A percentile compares a stretch with the other conserved stretches of the same genome.
These are phyloP conservation scores for Sugiyamaella mastotermitis DNA, from an alignment of 805 yeast species.

Conservation along the genomic window DNA sequence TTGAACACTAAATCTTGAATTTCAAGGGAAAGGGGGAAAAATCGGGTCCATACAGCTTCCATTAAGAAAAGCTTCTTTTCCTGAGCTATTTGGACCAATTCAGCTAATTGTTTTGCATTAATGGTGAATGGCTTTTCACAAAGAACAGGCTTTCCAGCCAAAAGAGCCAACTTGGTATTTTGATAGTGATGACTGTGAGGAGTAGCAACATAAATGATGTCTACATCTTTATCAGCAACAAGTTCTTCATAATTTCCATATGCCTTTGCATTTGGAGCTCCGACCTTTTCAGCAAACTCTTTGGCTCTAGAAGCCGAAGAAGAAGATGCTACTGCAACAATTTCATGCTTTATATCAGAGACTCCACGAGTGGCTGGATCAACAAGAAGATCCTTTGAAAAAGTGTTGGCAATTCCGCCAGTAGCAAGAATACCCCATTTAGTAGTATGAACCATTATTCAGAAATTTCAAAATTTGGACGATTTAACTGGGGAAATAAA, in stretches of 20 bases:
- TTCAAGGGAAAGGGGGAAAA: slow-evolving; percentile 38
- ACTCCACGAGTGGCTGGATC: slow-evolving; percentile 22
- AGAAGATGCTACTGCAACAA: slow-evolving; percentile 27
- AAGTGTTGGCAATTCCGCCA: slow-evolving; percentile 26
- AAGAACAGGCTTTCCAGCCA: slow-evolving; percentile 43
- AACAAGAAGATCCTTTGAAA: slow-evolving; percentile 22
- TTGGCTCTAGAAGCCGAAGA: slow-evolving; percentile 21
- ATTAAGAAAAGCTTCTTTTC: slow-evolving; percentile 40
- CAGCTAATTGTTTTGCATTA: slow-evolving; percentile 39
- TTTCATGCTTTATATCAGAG: slow-evolving; percentile 23
- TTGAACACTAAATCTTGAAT: slow-evolving; percentile 35
- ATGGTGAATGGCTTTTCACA: slow-evolving; percentile 53
- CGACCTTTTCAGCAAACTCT: slow-evolving; percentile 19
- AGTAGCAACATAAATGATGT: slow-evolving; percentile 48
- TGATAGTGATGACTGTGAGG: slow-evolving; percentile 50
- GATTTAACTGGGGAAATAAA: no score
- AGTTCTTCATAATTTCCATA: slow-evolving; percentile 39
- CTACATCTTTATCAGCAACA: slow-evolving; percentile 37
- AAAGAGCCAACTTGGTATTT: slow-evolving; percentile 38
- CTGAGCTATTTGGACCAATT: slow-evolving; percentile 39
- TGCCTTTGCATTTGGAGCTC: slow-evolving; percentile 13
- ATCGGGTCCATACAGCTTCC: slow-evolving; percentile 44
- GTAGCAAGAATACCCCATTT: slow-evolving; percentile 27
- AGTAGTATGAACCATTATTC: slow-evolving; percentile 22
- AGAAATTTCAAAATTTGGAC: no score